Conservation (phyloP, 257 asterid genomes). For the Paraleonurus japonicus region DNA sequence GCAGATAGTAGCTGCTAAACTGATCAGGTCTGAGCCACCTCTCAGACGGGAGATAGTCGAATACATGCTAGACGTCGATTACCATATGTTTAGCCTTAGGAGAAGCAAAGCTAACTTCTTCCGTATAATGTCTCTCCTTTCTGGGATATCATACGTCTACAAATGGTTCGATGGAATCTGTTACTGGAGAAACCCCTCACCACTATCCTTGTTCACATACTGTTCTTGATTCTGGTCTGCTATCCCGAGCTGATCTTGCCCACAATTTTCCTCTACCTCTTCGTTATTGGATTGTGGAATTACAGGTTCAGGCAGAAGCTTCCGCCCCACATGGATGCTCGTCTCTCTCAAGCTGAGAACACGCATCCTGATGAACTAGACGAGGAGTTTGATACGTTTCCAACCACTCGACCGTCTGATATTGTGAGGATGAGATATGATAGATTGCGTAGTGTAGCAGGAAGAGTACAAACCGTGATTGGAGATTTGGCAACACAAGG, state of each 20-base stretch:
- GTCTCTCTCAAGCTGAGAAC: constrained; percentile 72
- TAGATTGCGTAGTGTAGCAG: constrained; percentile 61
- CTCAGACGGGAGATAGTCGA: constrained; percentile 77
- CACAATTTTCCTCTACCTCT: constrained; percentile 75
- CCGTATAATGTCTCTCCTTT: constrained; percentile 70
- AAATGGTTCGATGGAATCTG: constrained; percentile 75
- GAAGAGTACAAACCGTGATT: constrained; percentile 71
- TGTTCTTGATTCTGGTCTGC: constrained; percentile 75
- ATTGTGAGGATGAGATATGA: constrained; percentile 73
- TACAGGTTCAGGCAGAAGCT: constrained; percentile 60
- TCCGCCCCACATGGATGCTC: constrained; percentile 90
- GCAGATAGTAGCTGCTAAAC: constrained; percentile 63
- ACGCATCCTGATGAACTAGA: constrained; percentile 75
- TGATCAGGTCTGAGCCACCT: constrained; percentile 81
- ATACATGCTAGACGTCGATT: constrained; percentile 81
- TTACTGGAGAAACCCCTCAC: constrained; percentile 73
- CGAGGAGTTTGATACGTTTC: constrained; percentile 82
- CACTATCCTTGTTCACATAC: constrained; percentile 63
- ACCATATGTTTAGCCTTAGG: constrained; percentile 72
- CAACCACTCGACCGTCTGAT: constrained; percentile 55
- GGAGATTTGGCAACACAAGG: constrained; percentile 93
- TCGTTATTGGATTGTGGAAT: constrained; percentile 81
- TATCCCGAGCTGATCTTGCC: constrained; percentile 79
- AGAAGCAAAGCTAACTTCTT: constrained; percentile 88
- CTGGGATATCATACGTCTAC: constrained; percentile 48